Evolutionary conservation across 176 grass and related monocot species (phyloP).

Genomic region (Aegilops tauschii): DNA sequence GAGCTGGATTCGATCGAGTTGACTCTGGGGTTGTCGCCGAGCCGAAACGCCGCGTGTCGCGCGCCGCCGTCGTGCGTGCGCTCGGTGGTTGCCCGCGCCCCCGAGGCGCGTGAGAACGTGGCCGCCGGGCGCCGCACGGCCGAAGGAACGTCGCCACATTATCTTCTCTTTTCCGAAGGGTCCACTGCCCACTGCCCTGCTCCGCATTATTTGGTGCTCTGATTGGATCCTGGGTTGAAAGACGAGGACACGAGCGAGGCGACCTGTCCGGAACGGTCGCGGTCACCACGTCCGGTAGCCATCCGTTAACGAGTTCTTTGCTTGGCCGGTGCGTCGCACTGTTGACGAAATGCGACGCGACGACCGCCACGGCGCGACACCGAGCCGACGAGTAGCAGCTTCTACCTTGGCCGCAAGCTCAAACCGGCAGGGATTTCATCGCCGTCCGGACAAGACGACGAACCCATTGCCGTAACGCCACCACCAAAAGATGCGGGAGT

Average conservation of each 20-base stretch:
- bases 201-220: neutral
- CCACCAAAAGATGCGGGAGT: neutral
- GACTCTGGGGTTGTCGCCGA: neutral
- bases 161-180: neutral
- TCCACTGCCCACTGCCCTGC: neutral
- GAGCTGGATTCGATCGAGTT: neutral
- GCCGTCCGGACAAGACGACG: too few species aligned
- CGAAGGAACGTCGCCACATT: too few species aligned
- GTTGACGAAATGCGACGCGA: too few species aligned
- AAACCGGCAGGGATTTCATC: neutral
- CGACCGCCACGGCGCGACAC: neutral
- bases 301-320: neutral
- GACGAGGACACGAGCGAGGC: neutral
- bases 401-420: neutral
- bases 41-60: neutral
- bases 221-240: neutral
- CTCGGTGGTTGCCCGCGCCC: slow-evolving; percentile 7
- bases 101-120: neutral
- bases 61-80: neutral
- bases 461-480: neutral
- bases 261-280: neutral
- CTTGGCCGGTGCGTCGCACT: neutral
- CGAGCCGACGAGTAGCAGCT: neutral
- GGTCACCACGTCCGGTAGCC: neutral
- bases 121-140: neutral